Base-by-base conservation (phyloP, 2,329 filamentous ascomycete genomes). In the Cladophialophora yegresii region DNA sequence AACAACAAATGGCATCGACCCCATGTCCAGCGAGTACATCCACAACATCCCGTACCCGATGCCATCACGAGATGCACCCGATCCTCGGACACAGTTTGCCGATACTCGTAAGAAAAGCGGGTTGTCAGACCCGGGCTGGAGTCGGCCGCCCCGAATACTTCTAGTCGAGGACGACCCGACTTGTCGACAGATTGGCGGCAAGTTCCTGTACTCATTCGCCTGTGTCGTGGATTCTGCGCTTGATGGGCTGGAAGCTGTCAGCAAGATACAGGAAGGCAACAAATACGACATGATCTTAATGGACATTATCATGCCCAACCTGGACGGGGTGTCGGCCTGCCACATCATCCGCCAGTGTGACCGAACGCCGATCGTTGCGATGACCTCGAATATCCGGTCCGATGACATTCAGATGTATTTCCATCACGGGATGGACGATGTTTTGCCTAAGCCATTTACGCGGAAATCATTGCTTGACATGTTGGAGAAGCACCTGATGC, bases 361-460 rank as follows among this genome's bases (percentile, higher is more conserved):
- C 68, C 86, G 87, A 43, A 86, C 88, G 5, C 95, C 95, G 0
- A 96, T 99, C 72, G 91, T 99, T 64, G 95, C 95, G 54, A 98
- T 99, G 95, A 99, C 95, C 2, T 97, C 93, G 3, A 99, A 98
- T 74, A 98, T 99, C 69, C 87, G 95, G 69, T 93, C 92, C 66
- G 93, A 97, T 73, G 95, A 99, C 75, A 96, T 98, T 67, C 91
- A 93, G 60, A 93, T 96, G 80, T 99, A 99, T 75, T 98, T 97
- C 80, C 89, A 93, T 72, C 93, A 96, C 79, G 95, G 93, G 50
- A 97, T 99, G 93, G 96, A 96, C 73, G 95, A 96, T 73, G 93
- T 99, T 20, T 81, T 99, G 65, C 93, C 95, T 0, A 99, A 99
- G 75, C 95, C 95, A 0, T 99, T 99, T 75, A 99, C 95, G 4